Evolutionary conservation across 805 yeast genomes (phyloP).

Genomic region (Grigorovia yakushimaensis): DNA sequence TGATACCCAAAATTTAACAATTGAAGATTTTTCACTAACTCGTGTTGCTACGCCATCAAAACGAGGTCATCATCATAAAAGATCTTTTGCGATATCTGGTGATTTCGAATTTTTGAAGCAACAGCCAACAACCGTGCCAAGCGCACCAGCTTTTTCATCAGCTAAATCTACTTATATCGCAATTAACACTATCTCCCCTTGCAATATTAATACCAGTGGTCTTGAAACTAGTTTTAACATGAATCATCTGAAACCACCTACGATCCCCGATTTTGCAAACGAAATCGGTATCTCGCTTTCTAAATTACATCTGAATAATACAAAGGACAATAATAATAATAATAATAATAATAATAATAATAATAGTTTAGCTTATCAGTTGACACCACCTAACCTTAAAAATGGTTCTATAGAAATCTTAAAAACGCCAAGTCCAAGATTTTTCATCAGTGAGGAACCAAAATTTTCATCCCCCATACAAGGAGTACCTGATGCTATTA

Average conservation of each 20-base stretch:
- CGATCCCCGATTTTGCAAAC: too few relatives aligned
- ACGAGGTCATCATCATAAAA: conserved; percentile 65
- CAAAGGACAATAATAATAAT: neutral
- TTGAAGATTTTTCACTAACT: conserved; percentile 7
- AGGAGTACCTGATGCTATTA: conserved; percentile 43
- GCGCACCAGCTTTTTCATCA: conserved; percentile 6
- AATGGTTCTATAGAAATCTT: conserved; percentile 2
- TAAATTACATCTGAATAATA: too few relatives aligned
- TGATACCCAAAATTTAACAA: conserved; percentile 2
- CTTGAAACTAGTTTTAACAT: too few relatives aligned
- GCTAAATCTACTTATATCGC: conserved; percentile 2
- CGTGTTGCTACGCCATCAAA: conserved; percentile 24
- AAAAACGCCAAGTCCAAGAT: conserved; percentile 19
- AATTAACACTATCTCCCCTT: neutral
- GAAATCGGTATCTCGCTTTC: too few relatives aligned
- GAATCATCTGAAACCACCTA: too few relatives aligned
- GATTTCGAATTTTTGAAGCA: conserved; percentile 52
- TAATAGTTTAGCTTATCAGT: neutral
- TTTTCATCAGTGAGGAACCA: conserved; percentile 27
- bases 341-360: neutral
- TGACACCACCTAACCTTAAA: conserved; percentile 1
- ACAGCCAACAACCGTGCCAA: conserved; percentile 14
- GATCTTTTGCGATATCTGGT: conserved; percentile 84
- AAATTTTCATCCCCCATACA: conserved; percentile 22
- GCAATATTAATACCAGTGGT: neutral